Evolutionary conservation across 257 asterid genomes (phyloP), one percentile per base, ranked within the genome.

Genomic region (Catharanthus roseus): DNA sequence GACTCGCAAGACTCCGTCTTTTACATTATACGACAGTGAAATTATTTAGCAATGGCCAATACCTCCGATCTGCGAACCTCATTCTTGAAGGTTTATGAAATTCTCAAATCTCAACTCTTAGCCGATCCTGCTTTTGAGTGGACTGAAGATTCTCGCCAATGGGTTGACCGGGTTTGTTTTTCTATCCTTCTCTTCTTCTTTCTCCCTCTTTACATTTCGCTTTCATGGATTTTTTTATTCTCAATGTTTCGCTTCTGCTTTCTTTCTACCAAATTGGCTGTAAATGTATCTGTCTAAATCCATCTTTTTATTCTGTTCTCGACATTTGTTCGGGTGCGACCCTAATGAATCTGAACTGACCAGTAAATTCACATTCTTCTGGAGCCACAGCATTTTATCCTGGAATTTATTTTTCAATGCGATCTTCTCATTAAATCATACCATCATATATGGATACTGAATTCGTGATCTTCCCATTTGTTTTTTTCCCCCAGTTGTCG

Each of bases 91-190:
- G 98, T 88, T 21, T 92, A 90, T 72, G 70, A 86, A 0, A 79
- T 79, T 31, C 90, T 92, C 75, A 92, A 92, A 89, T 92, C 96
- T 26, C 96, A 92, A 85, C 86, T 92, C 53, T 80, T 90, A 78
- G 81, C 65, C 11, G 98, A 88, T 80, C 87, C 92, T 56, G 89
- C 82, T 78, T 92, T 92, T 66, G 96, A 92, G 68, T 90, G 95
- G 93, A 81, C 84, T 16, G 86, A 85, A 70, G 87, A 75, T 69
- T 86, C 97, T 78, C 86, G 84, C 67, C 87, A 82, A 69, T 91
- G 96, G 95, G 96, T 92, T 70, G 92, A 92, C 13, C 83, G 84
- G 90, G 98, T 89, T 21, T 47, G 65, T n/a, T n/a, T n/a, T n/a
- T n/a, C n/a, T n/a, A n/a, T n/a, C n/a, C 63, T 34, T n/a, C n/a